These are phyloP conservation scores for Sporothrix mexicana DNA, from an alignment of 2,329 filamentous ascomycete species.

Conservation along the genomic window DNA sequence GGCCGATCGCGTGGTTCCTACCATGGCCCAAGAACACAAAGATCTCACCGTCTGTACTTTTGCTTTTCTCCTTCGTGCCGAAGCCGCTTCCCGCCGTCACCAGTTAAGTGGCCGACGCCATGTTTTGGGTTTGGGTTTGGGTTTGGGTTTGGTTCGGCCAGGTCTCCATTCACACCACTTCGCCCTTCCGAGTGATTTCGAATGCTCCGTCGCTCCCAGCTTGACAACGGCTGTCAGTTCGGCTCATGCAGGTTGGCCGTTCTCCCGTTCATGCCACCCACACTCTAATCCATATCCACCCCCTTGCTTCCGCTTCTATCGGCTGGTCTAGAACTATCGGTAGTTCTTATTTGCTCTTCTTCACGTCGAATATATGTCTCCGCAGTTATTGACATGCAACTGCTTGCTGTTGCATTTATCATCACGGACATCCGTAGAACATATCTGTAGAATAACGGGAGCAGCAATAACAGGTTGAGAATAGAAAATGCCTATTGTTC, in stretches of 20 bases:
- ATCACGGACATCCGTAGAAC: not conserved
- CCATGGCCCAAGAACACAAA: not conserved
- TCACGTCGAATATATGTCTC: not conserved
- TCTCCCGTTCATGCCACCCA: not conserved
- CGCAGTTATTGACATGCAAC: not conserved
- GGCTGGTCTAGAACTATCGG: not conserved
- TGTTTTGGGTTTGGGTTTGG: not conserved
- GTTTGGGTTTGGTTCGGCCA: not conserved
- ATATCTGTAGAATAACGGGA: not conserved
- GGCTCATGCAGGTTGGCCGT: not conserved
- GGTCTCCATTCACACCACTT: not conserved
- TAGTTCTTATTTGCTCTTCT: not conserved
- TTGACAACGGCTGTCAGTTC: not conserved
- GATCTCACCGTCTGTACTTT: not conserved
- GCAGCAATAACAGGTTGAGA: too few relatives aligned
- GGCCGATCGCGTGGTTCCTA: not conserved
- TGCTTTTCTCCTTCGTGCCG: conserved; percentile 2
- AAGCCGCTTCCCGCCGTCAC: conserved; percentile 5
- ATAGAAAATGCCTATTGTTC: too few relatives aligned
- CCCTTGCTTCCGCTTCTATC: conserved; percentile 13
- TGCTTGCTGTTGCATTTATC: not conserved
- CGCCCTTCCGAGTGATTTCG: not conserved
- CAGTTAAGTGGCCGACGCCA: conserved; percentile 2
- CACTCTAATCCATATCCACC: not conserved
- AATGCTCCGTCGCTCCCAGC: not conserved